These are phyloP conservation scores for Deuterostichococcus epilithicus DNA, from an alignment of 139 green algal genomes.

Conservation along the genomic window DNA sequence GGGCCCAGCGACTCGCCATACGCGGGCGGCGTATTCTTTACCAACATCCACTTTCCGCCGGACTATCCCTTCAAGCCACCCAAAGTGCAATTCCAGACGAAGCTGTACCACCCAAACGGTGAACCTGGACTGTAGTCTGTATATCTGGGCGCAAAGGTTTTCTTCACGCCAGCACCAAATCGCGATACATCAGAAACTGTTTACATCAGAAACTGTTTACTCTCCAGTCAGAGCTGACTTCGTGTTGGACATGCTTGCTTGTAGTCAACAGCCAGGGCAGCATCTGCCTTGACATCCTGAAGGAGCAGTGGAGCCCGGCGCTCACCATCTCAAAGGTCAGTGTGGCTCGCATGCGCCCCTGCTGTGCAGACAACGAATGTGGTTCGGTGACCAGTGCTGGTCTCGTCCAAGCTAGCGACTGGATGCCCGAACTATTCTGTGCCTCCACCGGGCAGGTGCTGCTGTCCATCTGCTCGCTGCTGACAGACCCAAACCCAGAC, in stretches of 20 bases:
- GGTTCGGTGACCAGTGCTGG: neutral
- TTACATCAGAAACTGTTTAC: too few species aligned
- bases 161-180: too few species aligned
- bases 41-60: slow-evolving; percentile 93
- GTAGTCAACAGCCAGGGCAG: slow-evolving; percentile 89
- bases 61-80: slow-evolving; percentile 97
- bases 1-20: slow-evolving; percentile 85
- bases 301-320: slow-evolving; percentile 97
- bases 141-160: too few species aligned
- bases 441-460: too few species aligned
- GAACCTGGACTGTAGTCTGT: neutral
- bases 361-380: neutral
- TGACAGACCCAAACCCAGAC: slow-evolving; percentile 98
- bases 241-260: neutral
- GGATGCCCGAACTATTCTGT: too few species aligned
- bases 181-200: too few species aligned
- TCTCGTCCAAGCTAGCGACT: neutral
- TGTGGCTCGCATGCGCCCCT: neutral
- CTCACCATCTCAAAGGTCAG: slow-evolving; percentile 94
- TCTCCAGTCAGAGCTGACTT: too few species aligned
- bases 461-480: slow-evolving; percentile 94
- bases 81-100: slow-evolving; percentile 94
- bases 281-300: slow-evolving; percentile 99
- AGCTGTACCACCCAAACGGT: slow-evolving; percentile 37
- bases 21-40: slow-evolving; percentile 92